These are phyloP conservation scores for Penicillium digitatum DNA, from an alignment of 2,329 filamentous ascomycete species.

Conservation along the genomic window DNA sequence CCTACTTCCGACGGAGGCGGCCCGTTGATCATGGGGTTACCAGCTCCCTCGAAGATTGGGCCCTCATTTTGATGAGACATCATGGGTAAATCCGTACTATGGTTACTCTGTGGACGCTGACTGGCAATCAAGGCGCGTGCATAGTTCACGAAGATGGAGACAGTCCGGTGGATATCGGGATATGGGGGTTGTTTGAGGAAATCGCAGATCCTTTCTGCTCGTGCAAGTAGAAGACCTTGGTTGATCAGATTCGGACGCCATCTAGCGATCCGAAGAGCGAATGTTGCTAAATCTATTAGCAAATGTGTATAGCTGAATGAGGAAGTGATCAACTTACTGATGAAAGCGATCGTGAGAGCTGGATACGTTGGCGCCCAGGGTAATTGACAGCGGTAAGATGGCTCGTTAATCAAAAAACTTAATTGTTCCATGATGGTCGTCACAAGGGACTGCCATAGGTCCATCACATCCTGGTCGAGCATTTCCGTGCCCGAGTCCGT, in stretches of 20 bases:
- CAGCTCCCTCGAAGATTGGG: conserved; percentile 11
- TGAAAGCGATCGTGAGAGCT: conserved; percentile 35
- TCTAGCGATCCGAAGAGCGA: conserved; percentile 33
- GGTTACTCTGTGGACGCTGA: conserved; percentile 18
- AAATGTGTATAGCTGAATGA: not conserved
- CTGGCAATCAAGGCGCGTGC: conserved; percentile 33
- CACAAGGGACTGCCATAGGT: conserved; percentile 33
- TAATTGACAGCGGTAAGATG: conserved; percentile 33
- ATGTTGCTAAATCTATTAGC: conserved; percentile 28
- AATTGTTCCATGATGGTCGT: conserved; percentile 34
- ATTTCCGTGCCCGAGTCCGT: conserved; percentile 21
- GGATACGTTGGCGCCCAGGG: conserved; percentile 36
- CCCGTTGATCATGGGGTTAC: conserved; percentile 19
- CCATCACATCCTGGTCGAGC: conserved; percentile 23
- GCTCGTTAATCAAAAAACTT: conserved; percentile 31
- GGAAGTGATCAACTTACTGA: conserved; percentile 29
- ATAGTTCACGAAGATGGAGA: conserved; percentile 38
- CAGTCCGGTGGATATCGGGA: conserved; percentile 38
- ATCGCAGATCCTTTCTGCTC: conserved; percentile 33
- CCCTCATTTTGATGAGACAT: conserved; percentile 17
- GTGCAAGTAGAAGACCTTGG: conserved; percentile 28
- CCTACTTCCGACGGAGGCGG: conserved; percentile 15
- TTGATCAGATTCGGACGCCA: conserved; percentile 35
- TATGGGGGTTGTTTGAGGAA: conserved; percentile 37
- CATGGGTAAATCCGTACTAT: conserved; percentile 16